A percentile compares a stretch with the other conserved stretches of the same genome.
Conservation (phyloP, 345 rosid species). For the Camelina neglecta region DNA sequence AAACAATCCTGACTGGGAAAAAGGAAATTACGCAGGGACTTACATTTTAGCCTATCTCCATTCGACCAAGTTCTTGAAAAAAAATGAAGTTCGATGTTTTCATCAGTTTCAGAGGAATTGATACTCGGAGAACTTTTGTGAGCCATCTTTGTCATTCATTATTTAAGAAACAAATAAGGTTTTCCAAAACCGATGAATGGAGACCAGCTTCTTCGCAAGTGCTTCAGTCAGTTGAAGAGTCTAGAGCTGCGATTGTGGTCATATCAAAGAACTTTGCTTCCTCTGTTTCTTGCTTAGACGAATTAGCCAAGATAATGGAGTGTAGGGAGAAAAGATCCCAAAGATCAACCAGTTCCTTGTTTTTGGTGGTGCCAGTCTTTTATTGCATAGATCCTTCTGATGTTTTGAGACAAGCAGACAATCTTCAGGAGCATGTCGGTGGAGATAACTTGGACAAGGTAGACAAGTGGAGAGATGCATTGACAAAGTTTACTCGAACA, state of each 20-base stretch:
- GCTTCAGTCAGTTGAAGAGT: neutral
- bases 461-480: neutral
- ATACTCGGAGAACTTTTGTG: constrained; percentile 10
- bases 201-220: neutral
- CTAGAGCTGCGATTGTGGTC: neutral
- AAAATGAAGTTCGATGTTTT: constrained; percentile 3
- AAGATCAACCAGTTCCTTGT: neutral
- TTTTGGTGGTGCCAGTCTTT: neutral
- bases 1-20: neutral
- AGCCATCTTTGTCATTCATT: constrained; percentile 12
- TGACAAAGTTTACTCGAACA: neutral
- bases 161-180: neutral
- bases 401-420: neutral
- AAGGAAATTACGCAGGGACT: neutral
- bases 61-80: no score
- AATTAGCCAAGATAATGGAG: constrained; percentile 4
- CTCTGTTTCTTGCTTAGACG: constrained; percentile 15
- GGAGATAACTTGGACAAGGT: constrained; percentile 18
- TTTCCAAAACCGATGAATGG: neutral
- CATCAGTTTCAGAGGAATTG: constrained; percentile 22
- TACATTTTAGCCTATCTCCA: no score
- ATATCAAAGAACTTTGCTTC: constrained; percentile 11
- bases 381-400: neutral
- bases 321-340: neutral
- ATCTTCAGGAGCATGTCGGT: neutral